phyloP scores from a whole-genome alignment of 2,329 filamentous ascomycete genomes.

The Fusarium mundagurra region DNA sequence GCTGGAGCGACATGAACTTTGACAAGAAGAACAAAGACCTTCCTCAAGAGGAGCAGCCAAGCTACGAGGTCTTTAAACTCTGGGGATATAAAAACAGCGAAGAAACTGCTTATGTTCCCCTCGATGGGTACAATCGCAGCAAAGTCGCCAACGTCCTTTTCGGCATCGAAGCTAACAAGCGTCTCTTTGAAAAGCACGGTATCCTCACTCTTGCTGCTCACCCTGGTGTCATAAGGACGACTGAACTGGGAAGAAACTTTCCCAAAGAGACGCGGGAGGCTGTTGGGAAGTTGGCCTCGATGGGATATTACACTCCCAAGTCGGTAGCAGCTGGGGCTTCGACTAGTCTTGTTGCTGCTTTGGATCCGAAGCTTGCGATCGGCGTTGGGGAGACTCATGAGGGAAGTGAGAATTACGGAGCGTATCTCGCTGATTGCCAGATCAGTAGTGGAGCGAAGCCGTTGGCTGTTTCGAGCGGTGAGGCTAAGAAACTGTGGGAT shows the following conservation, averaged over 20 bases:
- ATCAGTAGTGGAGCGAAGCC: neutral
- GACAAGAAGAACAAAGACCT: slow-evolving; percentile 12
- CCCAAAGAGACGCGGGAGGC: neutral
- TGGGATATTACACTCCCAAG: neutral
- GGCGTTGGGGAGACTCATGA: neutral
- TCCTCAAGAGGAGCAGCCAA: neutral
- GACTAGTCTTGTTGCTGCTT: slow-evolving; percentile 2
- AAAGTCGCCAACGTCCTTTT: slow-evolving; percentile 16
- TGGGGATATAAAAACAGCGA: slow-evolving; percentile 2
- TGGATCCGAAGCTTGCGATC: neutral
- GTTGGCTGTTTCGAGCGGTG: slow-evolving; percentile 1
- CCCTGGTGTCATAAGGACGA: neutral
- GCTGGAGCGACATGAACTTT: slow-evolving; percentile 23
- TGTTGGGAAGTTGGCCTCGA: neutral
- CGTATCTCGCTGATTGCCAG: neutral
- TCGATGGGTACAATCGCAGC: neutral
- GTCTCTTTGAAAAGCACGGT: neutral
- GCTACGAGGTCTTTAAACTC: neutral
- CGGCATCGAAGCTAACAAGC: slow-evolving; percentile 1
- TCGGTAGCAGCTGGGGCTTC: neutral
- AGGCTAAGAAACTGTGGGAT: slow-evolving; percentile 9
- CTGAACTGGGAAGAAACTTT: neutral
- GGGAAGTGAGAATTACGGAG: neutral
- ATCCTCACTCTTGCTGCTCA: neutral
- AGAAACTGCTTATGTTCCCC: neutral